Evolutionary conservation across 2,329 filamentous ascomycete genomes (phyloP).

Genomic region (Mariannaea elegans): DNA sequence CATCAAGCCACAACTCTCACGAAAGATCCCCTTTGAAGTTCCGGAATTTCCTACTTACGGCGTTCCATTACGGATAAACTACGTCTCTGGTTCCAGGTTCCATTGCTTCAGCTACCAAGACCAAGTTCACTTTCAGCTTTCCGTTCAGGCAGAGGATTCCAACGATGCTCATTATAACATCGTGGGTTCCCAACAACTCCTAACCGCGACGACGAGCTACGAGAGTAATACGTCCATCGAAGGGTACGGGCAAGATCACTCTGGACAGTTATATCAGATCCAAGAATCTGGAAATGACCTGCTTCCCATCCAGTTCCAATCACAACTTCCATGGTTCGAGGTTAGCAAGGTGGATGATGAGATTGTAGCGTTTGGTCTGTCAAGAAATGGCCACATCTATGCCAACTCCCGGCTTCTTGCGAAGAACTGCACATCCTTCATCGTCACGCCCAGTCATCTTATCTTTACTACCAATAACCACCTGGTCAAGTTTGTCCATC

Average conservation of each 20-base stretch:
- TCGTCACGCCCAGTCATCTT: conserved; percentile 82
- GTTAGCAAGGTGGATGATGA: conserved; percentile 54
- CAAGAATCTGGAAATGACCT: conserved; percentile 44
- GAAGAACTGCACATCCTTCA: conserved; percentile 92
- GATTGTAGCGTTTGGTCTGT: conserved; percentile 68
- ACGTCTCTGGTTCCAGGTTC: conserved; percentile 40
- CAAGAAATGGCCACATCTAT: conserved; percentile 80
- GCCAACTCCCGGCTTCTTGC: conserved; percentile 77
- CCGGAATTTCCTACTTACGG: conserved; percentile 30
- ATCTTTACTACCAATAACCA: conserved; percentile 94
- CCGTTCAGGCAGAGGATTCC: conserved; percentile 26
- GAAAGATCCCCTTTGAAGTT: conserved; percentile 50
- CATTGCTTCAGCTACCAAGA: conserved; percentile 45
- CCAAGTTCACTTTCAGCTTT: conserved; percentile 34
- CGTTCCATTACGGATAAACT: conserved; percentile 46
- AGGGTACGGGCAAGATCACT: conserved; percentile 56
- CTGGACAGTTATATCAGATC: conserved; percentile 56
- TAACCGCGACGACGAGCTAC: conserved; percentile 45
- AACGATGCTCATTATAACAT: conserved; percentile 25
- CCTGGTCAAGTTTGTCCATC: conserved; percentile 91
- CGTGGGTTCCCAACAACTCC: conserved; percentile 31
- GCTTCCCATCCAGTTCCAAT: conserved; percentile 51
- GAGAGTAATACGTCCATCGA: conserved; percentile 43
- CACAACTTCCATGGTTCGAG: conserved; percentile 63
- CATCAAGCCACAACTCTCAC: conserved; percentile 52